These are phyloP conservation scores for Rossbeevera mucosa DNA, from an alignment of 768 basidiomycete genomes.

Conservation along the genomic window DNA sequence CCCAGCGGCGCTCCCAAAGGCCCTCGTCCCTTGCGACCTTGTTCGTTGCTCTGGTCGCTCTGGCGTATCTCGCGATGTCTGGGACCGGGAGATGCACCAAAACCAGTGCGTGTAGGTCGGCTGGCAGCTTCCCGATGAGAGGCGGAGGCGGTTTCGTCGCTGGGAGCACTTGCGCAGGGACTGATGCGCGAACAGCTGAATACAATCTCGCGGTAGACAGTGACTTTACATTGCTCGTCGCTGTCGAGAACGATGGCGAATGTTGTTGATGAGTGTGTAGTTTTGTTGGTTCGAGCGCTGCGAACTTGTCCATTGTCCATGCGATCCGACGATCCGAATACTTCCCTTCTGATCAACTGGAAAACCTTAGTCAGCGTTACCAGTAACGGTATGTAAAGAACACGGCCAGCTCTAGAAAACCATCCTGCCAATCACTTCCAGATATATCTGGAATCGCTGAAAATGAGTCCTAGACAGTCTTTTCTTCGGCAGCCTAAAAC, in stretches of 20 bases:
- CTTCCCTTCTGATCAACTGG: neutral
- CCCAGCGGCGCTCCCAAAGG: conserved; percentile 76
- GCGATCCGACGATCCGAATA: no score
- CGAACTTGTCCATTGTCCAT: conserved; percentile 92
- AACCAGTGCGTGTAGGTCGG: conserved; percentile 70
- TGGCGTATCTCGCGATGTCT: conserved; percentile 74
- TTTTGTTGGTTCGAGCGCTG: conserved; percentile 73
- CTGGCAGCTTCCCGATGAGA: conserved; percentile 75
- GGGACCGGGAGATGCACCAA: conserved; percentile 71
- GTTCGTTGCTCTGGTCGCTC: conserved; percentile 59
- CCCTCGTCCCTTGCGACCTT: conserved; percentile 63
- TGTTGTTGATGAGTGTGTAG: conserved; percentile 41
- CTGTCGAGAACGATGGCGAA: neutral
- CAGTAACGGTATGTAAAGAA: no score
- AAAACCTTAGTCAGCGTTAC: neutral
- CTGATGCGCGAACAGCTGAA: conserved; percentile 5
- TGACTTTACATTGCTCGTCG: conserved; percentile 16
- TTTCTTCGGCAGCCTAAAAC: neutral
- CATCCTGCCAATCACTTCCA: no score
- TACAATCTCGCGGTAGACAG: conserved; percentile 3
- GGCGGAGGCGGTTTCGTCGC: conserved; percentile 26
- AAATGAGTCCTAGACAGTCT: neutral
- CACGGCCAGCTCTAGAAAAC: no score
- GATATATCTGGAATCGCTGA: no score
- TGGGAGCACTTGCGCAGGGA: conserved; percentile 11